Base-by-base conservation (phyloP, 345 rosid species). In the Eucalyptus cloeziana region DNA sequence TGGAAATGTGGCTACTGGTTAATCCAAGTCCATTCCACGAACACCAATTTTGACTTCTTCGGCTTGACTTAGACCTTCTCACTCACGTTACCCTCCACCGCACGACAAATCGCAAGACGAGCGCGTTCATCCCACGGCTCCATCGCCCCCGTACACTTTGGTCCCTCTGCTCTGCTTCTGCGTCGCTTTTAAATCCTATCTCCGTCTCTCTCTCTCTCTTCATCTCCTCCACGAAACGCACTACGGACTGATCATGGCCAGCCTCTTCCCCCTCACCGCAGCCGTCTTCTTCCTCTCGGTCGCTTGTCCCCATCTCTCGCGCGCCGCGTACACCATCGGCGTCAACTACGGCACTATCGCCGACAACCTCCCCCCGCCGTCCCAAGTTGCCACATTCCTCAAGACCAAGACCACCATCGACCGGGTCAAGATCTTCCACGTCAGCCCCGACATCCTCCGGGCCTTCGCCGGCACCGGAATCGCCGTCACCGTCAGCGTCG, bases 311-410 rank as follows among this genome's bases (percentile, higher is more conserved):
- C 62, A 37, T 76, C 37, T 87, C 88, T 40, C 90, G 56, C 71
- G 87, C 76, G 92, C 94, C 89, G 90, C 93, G 17, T 93, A 92
- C 89, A 88, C 93, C 89, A 87, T 96, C 93, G 97, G 99, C 80
- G 93, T 96, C 30, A 96, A 96, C 96, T 96, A 96, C 88, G 99
- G 99, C 13, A 93, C 96, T 49, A 67, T 95, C 67, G 96, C 97
- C 37, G 91, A 95, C 93, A 96, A 96, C 94, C 98, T 96, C 88
- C 98, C 96, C 14, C 92, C 95, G 7, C 97, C 99, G 1, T 51
- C 94, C 56, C 92, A 93, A 89, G 99, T 97, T 4, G 97, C 95
- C 47, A 88, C 85, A 86, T 95, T 97, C 91, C 93, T 97, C 91
- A 92, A 93, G 90, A 93, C 95, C 49, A 91, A 92, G 88, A 96